Evolutionary conservation across 2,329 filamentous ascomycete genomes (phyloP).

Genomic region (Penicillium sp.): DNA sequence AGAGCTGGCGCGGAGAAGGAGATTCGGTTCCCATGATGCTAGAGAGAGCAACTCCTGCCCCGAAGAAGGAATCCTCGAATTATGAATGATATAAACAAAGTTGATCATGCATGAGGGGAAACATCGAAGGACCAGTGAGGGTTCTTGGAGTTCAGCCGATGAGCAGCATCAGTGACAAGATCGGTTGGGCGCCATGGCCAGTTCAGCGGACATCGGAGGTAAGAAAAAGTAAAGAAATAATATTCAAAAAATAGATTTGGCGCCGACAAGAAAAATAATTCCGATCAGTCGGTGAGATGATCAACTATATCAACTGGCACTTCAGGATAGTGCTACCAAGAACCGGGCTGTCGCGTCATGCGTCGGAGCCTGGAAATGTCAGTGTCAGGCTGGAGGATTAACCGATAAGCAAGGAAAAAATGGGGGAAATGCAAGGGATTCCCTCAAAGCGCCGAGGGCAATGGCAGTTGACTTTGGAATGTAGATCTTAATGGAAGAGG

Average conservation of each 20-base stretch:
- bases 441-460: constrained; percentile 11
- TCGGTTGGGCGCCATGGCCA: neutral
- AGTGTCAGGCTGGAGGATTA: constrained; percentile 9
- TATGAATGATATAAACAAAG: neutral
- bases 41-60: constrained; percentile 1
- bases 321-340: constrained; percentile 2
- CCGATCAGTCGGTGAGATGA: constrained; percentile 11
- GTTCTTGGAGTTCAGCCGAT: neutral
- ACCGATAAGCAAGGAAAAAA: constrained; percentile 24
- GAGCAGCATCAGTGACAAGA: constrained; percentile 1
- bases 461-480: constrained; percentile 25
- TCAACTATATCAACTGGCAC: neutral
- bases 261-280: neutral
- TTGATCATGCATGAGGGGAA: constrained; percentile 7
- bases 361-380: constrained; percentile 15
- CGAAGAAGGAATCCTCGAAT: neutral
- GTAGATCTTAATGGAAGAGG: constrained; percentile 16
- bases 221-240: neutral
- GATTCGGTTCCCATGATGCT: constrained; percentile 31
- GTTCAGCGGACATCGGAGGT: neutral
- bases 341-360: constrained; percentile 16
- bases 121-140: neutral
- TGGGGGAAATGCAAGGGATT: constrained; percentile 20
- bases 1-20: constrained; percentile 30
- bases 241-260: neutral